Conservation (phyloP, 2,329 filamentous ascomycete genomes). For the Leptosphaerulina australis region DNA sequence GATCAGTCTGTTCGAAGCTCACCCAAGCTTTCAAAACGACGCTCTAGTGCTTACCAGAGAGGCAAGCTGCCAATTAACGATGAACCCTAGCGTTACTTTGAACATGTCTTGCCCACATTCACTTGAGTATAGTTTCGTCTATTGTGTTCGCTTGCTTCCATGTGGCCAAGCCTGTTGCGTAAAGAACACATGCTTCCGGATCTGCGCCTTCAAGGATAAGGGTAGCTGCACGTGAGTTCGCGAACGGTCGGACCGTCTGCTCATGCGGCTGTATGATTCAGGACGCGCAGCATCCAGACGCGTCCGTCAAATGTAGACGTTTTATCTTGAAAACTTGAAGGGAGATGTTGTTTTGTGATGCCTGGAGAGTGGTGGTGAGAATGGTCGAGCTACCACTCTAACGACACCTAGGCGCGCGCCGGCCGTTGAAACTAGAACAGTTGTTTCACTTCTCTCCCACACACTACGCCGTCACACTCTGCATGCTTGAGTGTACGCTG, state of each 20-base stretch:
- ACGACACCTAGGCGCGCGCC: slow-evolving; percentile 1
- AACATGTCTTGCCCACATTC: not conserved
- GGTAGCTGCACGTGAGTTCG: slow-evolving; percentile 8
- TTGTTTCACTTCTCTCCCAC: slow-evolving; percentile 16
- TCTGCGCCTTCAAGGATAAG: slow-evolving; percentile 2
- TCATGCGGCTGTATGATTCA: slow-evolving; percentile 10
- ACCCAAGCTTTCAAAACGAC: not conserved
- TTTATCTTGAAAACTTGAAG: not conserved
- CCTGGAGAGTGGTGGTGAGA: not conserved
- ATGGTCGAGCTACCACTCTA: slow-evolving; percentile 12
- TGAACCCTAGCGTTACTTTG: not conserved
- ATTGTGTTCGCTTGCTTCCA: no score
- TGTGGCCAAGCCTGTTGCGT: no score
- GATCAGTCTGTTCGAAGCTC: not conserved
- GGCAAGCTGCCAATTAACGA: not conserved
- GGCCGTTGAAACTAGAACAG: no score
- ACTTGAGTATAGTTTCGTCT: not conserved
- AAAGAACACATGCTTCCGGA: not conserved
- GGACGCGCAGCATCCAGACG: not conserved
- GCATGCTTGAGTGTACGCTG: slow-evolving; percentile 24
- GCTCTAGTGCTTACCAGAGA: not conserved
- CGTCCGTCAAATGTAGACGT: not conserved
- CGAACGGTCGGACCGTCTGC: slow-evolving; percentile 5
- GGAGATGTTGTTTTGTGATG: not conserved
- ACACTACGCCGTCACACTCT: slow-evolving; percentile 16